phyloP scores from a whole-genome alignment of 495 filamentous ascomycete species.

The Cairneyella variabilis region DNA sequence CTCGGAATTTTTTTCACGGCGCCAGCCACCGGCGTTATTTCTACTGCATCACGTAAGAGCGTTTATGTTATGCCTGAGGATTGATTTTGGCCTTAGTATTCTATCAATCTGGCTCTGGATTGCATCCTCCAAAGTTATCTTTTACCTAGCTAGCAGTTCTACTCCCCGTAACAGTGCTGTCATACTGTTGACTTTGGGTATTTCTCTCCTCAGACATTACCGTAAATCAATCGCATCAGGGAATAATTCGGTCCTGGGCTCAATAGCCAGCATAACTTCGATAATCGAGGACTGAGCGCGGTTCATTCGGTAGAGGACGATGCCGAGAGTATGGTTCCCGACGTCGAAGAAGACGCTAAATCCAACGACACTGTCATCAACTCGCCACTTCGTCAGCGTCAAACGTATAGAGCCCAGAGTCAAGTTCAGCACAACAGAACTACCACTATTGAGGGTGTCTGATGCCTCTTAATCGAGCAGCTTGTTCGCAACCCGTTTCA shows the following conservation, averaged over 20 bases:
- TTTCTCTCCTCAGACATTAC: neutral
- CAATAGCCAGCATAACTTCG: slow-evolving; percentile 3
- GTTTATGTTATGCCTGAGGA: neutral
- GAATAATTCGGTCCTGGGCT: neutral
- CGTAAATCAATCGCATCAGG: neutral
- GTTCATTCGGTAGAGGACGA: neutral
- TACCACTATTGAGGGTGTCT: no score
- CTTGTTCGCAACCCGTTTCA: no score
- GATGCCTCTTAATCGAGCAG: no score
- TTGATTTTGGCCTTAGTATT: neutral
- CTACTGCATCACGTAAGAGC: neutral
- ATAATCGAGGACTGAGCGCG: slow-evolving; percentile 2
- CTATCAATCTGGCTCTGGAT: neutral
- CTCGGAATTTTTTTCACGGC: neutral
- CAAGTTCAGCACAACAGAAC: no score
- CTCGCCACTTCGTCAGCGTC: no score
- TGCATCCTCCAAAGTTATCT: neutral
- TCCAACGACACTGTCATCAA: no score
- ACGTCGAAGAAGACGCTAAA: no score
- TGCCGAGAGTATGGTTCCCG: no score
- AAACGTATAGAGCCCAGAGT: no score
- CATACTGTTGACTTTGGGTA: neutral
- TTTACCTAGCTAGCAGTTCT: neutral
- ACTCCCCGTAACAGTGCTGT: neutral
- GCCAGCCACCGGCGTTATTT: neutral